Conservation (phyloP, 495 filamentous ascomycete genomes). For the Hypoxylon trugodes region DNA sequence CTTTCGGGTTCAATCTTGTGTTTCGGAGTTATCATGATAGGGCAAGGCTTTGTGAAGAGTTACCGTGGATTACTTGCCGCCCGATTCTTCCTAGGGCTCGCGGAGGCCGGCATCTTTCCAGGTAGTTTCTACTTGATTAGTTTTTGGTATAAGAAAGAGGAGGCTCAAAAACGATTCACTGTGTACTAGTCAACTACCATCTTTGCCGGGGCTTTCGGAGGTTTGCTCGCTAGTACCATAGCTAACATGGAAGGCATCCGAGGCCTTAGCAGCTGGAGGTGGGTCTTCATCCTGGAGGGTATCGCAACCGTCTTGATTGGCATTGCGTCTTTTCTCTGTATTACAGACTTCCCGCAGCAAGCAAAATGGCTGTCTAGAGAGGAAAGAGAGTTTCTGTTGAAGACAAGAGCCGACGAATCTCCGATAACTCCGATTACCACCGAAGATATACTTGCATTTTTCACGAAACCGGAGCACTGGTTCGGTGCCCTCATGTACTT, state of each 20-base stretch:
- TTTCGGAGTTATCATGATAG: constrained; percentile 60
- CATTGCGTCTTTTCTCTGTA: constrained; percentile 67
- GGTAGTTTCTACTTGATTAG: constrained; percentile 84
- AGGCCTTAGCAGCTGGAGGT: constrained; percentile 71
- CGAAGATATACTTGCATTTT: background rate
- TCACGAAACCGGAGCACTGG: constrained; percentile 47
- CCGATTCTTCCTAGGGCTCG: constrained; percentile 60
- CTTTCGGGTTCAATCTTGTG: constrained; percentile 63
- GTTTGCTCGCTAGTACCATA: constrained; percentile 72
- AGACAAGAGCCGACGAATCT: constrained; percentile 67
- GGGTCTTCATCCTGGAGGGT: constrained; percentile 79
- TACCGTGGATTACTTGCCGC: constrained; percentile 59
- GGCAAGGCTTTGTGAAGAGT: constrained; percentile 59
- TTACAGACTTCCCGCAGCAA: constrained; percentile 66
- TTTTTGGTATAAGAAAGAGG: constrained; percentile 65
- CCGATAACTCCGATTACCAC: constrained; percentile 43
- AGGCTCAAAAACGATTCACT: constrained; percentile 60
- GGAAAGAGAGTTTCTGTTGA: constrained; percentile 69
- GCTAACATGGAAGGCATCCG: constrained; percentile 71
- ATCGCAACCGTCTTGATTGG: constrained; percentile 73
- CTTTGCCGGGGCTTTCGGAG: constrained; percentile 77
- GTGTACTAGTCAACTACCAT: constrained; percentile 83
- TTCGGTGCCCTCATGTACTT: constrained; percentile 81
- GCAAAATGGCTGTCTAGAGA: constrained; percentile 67
- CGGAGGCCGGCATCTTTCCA: constrained; percentile 73